Percentiles rank a stretch among this genome's conserved stretches.
These are phyloP conservation scores for Tylopilus orsonianus DNA, from an alignment of 1,284 basidiomycete species.

Conservation along the genomic window DNA sequence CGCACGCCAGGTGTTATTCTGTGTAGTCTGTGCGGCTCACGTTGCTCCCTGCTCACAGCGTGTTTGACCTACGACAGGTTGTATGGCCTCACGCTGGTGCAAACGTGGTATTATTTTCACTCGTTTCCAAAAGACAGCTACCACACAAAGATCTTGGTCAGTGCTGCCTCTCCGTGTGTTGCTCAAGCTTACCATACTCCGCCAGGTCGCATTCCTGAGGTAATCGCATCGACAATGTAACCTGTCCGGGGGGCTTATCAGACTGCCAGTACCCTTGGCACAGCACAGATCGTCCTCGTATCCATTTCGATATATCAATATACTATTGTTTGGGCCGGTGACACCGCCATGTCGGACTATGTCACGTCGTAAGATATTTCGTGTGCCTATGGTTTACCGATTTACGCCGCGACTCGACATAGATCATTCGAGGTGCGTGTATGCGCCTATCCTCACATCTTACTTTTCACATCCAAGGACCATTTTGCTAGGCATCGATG, in stretches of 20 bases:
- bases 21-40: constrained; percentile 27
- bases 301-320: constrained; percentile 34
- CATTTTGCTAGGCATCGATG: constrained; percentile 28
- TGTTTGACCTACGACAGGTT: constrained; percentile 20
- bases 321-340: constrained; percentile 32
- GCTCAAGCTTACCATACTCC: constrained; percentile 3
- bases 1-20: constrained; percentile 26
- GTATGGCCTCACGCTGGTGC: constrained; percentile 32
- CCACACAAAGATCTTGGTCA: constrained; percentile 25
- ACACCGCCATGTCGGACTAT: constrained; percentile 23
- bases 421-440: constrained; percentile 30
- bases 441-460: neutral
- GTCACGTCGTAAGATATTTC: constrained; percentile 27
- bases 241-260: constrained; percentile 2
- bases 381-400: neutral
- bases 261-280: constrained; percentile 25
- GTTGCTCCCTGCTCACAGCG: neutral
- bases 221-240: constrained; percentile 3
- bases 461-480: neutral
- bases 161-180: neutral
- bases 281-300: constrained; percentile 30
- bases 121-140: constrained; percentile 29
- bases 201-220: constrained; percentile 31
- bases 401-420: neutral
- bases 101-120: constrained; percentile 35